Percentiles rank a stretch among this genome's conserved stretches.
phyloP scores from a whole-genome alignment of 805 yeast species.

The Pichia occidentalis region DNA sequence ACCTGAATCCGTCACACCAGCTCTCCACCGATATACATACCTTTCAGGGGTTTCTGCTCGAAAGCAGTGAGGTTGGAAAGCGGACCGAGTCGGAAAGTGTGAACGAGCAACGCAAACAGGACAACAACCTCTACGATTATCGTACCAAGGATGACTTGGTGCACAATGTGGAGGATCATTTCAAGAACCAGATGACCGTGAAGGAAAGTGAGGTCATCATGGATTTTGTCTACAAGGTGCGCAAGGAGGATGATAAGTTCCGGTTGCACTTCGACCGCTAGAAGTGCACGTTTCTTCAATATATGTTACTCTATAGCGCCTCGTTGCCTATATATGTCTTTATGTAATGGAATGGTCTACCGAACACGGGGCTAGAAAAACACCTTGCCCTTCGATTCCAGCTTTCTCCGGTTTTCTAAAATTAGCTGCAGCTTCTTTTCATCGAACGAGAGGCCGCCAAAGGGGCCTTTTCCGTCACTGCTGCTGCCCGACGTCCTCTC shows the following conservation, averaged over 20 bases:
- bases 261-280: constrained; percentile 34
- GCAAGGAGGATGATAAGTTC: constrained; percentile 47
- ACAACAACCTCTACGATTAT: constrained; percentile 27
- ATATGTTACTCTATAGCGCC: too few relatives aligned
- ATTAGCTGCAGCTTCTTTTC: constrained; percentile 53
- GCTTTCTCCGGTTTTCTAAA: constrained; percentile 51
- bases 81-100: constrained; percentile 41
- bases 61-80: constrained; percentile 61
- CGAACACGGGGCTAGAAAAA: too few relatives aligned
- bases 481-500: neutral
- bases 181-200: constrained; percentile 42
- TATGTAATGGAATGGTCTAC: too few relatives aligned
- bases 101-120: constrained; percentile 23
- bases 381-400: constrained; percentile 31
- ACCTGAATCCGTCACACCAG: constrained; percentile 27
- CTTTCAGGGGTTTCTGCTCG: constrained; percentile 61
- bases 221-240: constrained; percentile 79
- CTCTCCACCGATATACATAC: constrained; percentile 58
- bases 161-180: constrained; percentile 44
- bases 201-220: constrained; percentile 85
- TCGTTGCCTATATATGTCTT: too few relatives aligned
- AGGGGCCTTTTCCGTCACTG: constrained; percentile 22
- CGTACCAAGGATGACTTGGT: constrained; percentile 26
- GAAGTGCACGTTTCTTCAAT: too few relatives aligned
- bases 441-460: constrained; percentile 39